Evolutionary conservation across 2,329 filamentous ascomycete species (phyloP), one percentile per base, ranked within the genome.

Genomic region (Rutstroemia sp.): DNA sequence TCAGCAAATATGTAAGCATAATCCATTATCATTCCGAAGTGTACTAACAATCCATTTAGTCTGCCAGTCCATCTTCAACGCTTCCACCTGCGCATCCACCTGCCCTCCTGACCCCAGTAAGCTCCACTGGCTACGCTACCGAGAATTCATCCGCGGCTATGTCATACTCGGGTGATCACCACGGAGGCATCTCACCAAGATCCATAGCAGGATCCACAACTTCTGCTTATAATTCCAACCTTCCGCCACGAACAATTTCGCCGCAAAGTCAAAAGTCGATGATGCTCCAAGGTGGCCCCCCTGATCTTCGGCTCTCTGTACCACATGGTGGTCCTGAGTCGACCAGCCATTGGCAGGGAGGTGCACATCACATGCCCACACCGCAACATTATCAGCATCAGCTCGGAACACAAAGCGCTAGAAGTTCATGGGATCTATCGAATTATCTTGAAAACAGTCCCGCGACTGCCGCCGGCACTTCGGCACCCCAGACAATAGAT

Each of bases 1-100:
- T 99, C 70, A 86, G 89, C 67, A 99, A 99, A 87, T 99, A 97
- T 61, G 68, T 69, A 62, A 63, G 66, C 64, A n/a, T 12, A n/a
- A 23, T 6, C 25, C 30, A 38, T 40, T 30, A 46, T 36, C 4
- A 23, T 30, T 16, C 21, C 17, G 9, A 17, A 40, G 39, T 10
- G 3, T 51, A 16, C 44, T 48, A 25, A 44, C 57, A 42, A 61
- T 67, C 47, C 64, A 45, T 9, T 10, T 51, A 70, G 68, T 70
- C 68, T 56, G 67, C 67, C 6, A 69, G 66, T 51, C 68, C 68
- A 44, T 64, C 67, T 16, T 68, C 68, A 30, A 68, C 61, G 30
- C 48, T 69, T 38, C 67, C 67, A n/a, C 64, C 65, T 27, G 57
- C 48, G 39, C 53, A 50, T 46, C 30, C 40, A 30, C 60, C 64